Conservation (phyloP, 192 early-diverging fungal species). For the Diversispora eburnea region DNA sequence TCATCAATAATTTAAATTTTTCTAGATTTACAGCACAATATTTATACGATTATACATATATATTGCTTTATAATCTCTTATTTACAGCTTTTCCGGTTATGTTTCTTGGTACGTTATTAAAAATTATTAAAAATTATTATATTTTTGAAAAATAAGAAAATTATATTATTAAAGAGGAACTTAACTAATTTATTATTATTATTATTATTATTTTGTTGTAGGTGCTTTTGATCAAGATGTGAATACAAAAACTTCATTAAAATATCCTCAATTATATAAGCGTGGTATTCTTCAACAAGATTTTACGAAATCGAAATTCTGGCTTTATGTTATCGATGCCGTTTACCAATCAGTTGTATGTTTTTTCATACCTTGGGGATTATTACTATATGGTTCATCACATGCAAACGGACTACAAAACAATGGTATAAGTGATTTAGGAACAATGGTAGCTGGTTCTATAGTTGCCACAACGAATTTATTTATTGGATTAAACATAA, state of each 20-base stretch:
- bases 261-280: constrained; percentile 76
- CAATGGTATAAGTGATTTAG: constrained; percentile 65
- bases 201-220: constrained; percentile 13
- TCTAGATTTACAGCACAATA: constrained; percentile 69
- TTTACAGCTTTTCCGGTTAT: constrained; percentile 85
- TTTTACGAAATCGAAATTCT: constrained; percentile 74
- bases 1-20: too few species aligned
- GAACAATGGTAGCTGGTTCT: constrained; percentile 68
- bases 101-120: constrained; percentile 41
- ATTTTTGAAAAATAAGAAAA: too few species aligned
- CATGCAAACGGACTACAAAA: constrained; percentile 42
- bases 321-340: constrained; percentile 67
- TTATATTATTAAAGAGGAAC: too few species aligned
- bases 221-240: constrained; percentile 88
- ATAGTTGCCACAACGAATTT: constrained; percentile 74
- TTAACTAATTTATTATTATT: not conserved
- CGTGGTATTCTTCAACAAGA: constrained; percentile 67
- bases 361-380: constrained; percentile 62
- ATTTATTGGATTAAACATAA: constrained; percentile 71
- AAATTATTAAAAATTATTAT: constrained; percentile 2
- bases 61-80: constrained; percentile 83
- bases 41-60: constrained; percentile 84
- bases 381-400: constrained; percentile 47
- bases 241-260: constrained; percentile 56
- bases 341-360: constrained; percentile 69